Evolutionary conservation across 2,329 filamentous ascomycete genomes (phyloP).

Genomic region (Neurospora sp.): DNA sequence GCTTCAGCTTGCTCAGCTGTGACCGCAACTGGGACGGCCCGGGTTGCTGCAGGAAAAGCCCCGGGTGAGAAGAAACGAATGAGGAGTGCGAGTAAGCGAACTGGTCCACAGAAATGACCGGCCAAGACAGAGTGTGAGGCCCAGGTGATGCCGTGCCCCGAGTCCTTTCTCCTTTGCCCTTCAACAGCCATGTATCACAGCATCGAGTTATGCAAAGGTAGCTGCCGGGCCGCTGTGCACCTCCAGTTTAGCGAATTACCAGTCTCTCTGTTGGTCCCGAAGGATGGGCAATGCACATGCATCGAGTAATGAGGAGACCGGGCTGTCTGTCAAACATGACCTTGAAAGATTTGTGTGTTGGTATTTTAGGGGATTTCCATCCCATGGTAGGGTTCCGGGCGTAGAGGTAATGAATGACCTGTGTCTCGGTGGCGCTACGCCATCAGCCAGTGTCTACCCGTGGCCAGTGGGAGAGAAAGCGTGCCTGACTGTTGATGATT

Average conservation of each 20-base stretch:
- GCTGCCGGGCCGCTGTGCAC: neutral
- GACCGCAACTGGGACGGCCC: constrained; percentile 1
- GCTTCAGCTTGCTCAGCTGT: neutral
- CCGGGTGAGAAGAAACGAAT: constrained; percentile 14
- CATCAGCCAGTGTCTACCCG: neutral
- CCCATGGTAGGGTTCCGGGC: no score
- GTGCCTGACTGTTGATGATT: neutral
- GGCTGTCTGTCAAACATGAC: neutral
- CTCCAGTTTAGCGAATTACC: neutral
- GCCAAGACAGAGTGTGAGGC: neutral
- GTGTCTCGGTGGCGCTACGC: neutral
- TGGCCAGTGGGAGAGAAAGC: neutral
- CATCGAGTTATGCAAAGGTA: neutral
- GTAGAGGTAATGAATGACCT: neutral
- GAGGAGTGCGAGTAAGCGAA: constrained; percentile 19
- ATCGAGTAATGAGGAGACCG: neutral
- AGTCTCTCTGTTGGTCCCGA: neutral
- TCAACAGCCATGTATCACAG: neutral
- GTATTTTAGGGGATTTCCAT: no score
- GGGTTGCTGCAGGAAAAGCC: constrained; percentile 2
- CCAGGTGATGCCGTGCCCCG: neutral
- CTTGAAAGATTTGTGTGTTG: neutral
- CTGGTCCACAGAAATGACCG: constrained; percentile 9
- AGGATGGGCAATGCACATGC: neutral
- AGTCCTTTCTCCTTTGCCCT: neutral